Conservation (phyloP, 108 stramenopile genomes). For the Thalassiosira profunda region DNA sequence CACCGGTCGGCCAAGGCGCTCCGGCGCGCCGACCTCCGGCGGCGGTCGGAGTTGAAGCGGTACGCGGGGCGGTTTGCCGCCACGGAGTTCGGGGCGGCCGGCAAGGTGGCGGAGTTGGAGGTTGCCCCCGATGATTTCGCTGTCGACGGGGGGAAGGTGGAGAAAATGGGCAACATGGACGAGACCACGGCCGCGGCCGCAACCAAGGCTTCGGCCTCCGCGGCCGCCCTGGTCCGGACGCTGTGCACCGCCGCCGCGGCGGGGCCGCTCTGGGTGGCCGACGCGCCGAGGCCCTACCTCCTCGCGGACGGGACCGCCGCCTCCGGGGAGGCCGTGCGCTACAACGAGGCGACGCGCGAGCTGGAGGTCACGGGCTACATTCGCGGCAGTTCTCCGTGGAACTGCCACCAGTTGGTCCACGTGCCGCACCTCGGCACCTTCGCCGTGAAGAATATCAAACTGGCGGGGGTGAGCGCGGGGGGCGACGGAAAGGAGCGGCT, state of each 20-base stretch:
- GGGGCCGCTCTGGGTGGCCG: constrained; percentile 79
- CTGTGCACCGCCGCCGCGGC: constrained; percentile 76
- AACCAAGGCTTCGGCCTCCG: constrained; percentile 28
- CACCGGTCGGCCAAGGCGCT: constrained; percentile 55
- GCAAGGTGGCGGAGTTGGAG: constrained; percentile 74
- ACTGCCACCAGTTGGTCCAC: constrained; percentile 89
- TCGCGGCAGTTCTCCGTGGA: constrained; percentile 86
- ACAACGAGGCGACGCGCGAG: constrained; percentile 60
- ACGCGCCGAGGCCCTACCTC: constrained; percentile 73
- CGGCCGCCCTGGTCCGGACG: constrained; percentile 64
- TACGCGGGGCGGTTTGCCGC: constrained; percentile 75
- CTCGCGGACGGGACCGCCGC: constrained; percentile 55
- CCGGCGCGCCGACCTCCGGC: constrained; percentile 69
- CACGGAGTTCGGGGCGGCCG: constrained; percentile 80
- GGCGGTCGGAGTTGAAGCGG: constrained; percentile 76
- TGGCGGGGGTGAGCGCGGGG: constrained; percentile 25
- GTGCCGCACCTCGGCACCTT: constrained; percentile 94
- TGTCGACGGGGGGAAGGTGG: constrained; percentile 7
- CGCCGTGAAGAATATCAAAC: constrained; percentile 56
- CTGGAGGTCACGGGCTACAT: constrained; percentile 91
- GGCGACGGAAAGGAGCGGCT: not conserved
- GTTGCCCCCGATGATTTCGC: constrained; percentile 16
- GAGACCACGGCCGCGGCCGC: not conserved
- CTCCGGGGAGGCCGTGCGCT: constrained; percentile 32
- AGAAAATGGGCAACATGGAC: constrained; percentile 4